These are phyloP conservation scores for Botrytis hyacinthi DNA, from an alignment of 2,329 filamentous ascomycete genomes.

Conservation along the genomic window DNA sequence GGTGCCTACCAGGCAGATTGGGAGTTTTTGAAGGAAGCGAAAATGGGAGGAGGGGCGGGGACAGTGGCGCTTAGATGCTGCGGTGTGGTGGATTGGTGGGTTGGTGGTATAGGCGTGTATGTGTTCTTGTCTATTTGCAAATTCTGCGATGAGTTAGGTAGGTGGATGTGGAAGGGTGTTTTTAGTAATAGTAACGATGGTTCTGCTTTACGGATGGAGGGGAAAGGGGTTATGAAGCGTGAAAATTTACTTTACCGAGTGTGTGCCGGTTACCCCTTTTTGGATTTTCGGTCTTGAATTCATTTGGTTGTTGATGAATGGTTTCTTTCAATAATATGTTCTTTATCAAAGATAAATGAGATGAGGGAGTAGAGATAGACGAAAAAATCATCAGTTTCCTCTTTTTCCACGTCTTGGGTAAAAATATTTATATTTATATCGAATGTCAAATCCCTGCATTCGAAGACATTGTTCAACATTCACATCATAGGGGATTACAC, in stretches of 20 bases:
- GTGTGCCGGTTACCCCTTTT: neutral
- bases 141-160: neutral
- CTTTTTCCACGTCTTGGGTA: neutral
- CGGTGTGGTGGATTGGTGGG: too few species aligned
- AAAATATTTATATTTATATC: neutral
- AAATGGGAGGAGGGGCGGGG: neutral
- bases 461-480: neutral
- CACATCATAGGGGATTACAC: too few species aligned
- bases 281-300: fast-evolving
- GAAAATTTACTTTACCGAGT: neutral
- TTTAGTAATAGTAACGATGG: neutral
- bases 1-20: neutral
- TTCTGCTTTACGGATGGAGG: neutral
- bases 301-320: neutral
- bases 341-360: neutral
- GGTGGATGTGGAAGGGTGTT: neutral
- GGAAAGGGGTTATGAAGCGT: neutral
- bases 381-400: fast-evolving
- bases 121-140: too few species aligned
- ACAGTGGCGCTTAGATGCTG: neutral
- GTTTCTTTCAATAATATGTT: too few species aligned
- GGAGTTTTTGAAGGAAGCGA: neutral
- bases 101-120: too few species aligned
- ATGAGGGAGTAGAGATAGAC: neutral
- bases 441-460: neutral